A percentile compares a stretch with the other conserved stretches of the same genome.
Evolutionary conservation across 176 grass and related monocot species (phyloP).

Genomic region (Juncus effusus): DNA sequence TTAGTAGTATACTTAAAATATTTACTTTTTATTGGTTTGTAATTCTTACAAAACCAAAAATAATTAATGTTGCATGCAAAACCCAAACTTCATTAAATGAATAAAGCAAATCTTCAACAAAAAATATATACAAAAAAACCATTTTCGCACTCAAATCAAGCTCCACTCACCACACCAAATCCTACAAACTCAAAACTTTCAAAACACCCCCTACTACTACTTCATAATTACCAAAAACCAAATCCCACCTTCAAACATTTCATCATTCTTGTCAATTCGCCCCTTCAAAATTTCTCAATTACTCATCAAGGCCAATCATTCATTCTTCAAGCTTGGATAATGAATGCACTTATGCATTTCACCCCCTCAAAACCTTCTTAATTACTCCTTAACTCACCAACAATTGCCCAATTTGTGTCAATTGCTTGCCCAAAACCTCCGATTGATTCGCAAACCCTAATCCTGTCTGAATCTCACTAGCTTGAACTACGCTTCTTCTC

Average conservation of each 20-base stretch:
- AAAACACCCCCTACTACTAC: too few relatives aligned
- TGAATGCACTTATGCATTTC: not conserved
- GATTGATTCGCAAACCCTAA: conserved; percentile 32
- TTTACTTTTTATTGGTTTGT: too few relatives aligned
- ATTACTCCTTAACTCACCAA: conserved; percentile 43
- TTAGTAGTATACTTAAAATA: too few relatives aligned
- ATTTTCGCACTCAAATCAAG: not conserved
- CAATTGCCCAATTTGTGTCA: conserved; percentile 33
- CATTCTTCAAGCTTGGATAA: not conserved
- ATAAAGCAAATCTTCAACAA: conserved; percentile 30
- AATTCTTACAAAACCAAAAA: too few relatives aligned
- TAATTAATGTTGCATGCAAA: not conserved
- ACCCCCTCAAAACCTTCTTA: not conserved
- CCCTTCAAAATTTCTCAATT: conserved; percentile 4
- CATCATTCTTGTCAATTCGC: not conserved
- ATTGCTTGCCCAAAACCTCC: conserved; percentile 41
- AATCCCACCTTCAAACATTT: conserved; percentile 2
- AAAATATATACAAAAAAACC: conserved; percentile 16
- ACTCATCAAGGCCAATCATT: not conserved
- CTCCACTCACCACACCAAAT: conserved; percentile 12
- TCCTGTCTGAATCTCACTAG: conserved; percentile 18
- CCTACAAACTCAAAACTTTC: conserved; percentile 9
- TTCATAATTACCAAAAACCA: not conserved
- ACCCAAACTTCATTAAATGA: conserved; percentile 28
- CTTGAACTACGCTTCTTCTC: conserved; percentile 47